phyloP scores from a whole-genome alignment of 2,329 filamentous ascomycete species.

The Colletotrichum plurivorum region DNA sequence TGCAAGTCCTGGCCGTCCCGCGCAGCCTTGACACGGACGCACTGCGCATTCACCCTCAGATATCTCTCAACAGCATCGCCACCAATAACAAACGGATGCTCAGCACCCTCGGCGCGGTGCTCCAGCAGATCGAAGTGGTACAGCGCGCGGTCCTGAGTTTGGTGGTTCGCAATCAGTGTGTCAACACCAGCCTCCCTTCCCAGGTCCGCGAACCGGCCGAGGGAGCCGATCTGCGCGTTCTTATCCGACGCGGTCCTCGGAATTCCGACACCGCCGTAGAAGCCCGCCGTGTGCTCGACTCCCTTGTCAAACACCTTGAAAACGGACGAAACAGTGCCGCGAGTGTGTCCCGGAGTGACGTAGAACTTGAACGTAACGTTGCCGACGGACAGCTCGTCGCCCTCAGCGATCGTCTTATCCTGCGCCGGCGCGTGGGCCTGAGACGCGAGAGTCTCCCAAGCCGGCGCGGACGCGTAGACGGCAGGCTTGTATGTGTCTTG shows the following conservation, averaged over 20 bases:
- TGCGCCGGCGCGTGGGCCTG: not conserved
- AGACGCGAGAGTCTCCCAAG: conserved; percentile 23
- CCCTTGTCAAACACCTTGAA: conserved; percentile 43
- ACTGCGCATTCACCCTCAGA: not conserved
- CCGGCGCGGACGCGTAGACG: conserved; percentile 41
- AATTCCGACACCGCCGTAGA: conserved; percentile 45
- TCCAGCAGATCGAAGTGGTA: conserved; percentile 25
- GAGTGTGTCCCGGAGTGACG: conserved; percentile 45
- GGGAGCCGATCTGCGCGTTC: conserved; percentile 39
- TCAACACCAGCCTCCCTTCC: conserved; percentile 13
- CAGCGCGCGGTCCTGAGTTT: conserved; percentile 23
- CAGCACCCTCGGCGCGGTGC: not conserved
- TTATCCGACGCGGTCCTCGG: conserved; percentile 41
- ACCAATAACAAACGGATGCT: conserved; percentile 27
- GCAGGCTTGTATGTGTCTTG: conserved; percentile 43
- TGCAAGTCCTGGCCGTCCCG: conserved; percentile 26
- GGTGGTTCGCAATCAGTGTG: conserved; percentile 28
- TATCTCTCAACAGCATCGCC: conserved; percentile 15
- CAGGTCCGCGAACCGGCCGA: conserved; percentile 18
- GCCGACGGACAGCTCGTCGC: conserved; percentile 42
- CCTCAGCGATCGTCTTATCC: conserved; percentile 11
- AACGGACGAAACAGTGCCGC: conserved; percentile 44
- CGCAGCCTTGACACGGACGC: conserved; percentile 19
- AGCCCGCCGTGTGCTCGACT: conserved; percentile 41
- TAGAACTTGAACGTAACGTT: conserved; percentile 42